Evolutionary conservation across 78 protist species (phyloP).

Genomic region (Speleostelium caveatum): DNA sequence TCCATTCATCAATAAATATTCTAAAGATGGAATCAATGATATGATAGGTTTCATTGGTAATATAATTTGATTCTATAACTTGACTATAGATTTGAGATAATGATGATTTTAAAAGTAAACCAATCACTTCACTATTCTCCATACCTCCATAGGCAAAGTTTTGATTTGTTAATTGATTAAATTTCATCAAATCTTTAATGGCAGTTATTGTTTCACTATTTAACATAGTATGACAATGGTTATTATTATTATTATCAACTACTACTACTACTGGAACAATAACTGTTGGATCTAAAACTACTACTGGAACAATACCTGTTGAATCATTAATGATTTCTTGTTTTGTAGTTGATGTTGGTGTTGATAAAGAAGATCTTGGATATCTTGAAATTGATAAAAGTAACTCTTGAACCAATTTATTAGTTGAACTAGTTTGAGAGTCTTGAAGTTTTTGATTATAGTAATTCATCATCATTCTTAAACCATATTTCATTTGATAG

Average conservation of each 20-base stretch:
- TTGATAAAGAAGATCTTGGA: not conserved
- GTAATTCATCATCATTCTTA: constrained; percentile 60
- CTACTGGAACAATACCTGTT: constrained; percentile 55
- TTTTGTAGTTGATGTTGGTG: not conserved
- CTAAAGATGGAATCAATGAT: constrained; percentile 72
- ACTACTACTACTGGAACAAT: constrained; percentile 28
- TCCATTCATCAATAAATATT: constrained; percentile 54
- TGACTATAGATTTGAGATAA: constrained; percentile 29
- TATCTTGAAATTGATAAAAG: not conserved
- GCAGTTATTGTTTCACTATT: not conserved
- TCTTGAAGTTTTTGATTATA: constrained; percentile 17
- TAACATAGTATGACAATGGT: not conserved
- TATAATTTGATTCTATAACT: constrained; percentile 6
- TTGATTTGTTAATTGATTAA: constrained; percentile 2
- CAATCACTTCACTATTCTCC: constrained; percentile 18
- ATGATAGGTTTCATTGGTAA: not conserved
- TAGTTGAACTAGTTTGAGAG: not conserved
- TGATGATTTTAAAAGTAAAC: constrained; percentile 17
- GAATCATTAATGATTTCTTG: constrained; percentile 33
- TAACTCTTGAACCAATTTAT: not conserved
- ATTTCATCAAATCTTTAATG: constrained; percentile 30
- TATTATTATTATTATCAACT: not conserved
- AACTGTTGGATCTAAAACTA: not conserved
- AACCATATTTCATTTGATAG: constrained; percentile 68
- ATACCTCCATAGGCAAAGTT: constrained; percentile 3